A percentile compares a stretch with the other conserved stretches of the same genome.
Conservation (phyloP, 768 basidiomycete species). For the Mrakia blollopis region DNA sequence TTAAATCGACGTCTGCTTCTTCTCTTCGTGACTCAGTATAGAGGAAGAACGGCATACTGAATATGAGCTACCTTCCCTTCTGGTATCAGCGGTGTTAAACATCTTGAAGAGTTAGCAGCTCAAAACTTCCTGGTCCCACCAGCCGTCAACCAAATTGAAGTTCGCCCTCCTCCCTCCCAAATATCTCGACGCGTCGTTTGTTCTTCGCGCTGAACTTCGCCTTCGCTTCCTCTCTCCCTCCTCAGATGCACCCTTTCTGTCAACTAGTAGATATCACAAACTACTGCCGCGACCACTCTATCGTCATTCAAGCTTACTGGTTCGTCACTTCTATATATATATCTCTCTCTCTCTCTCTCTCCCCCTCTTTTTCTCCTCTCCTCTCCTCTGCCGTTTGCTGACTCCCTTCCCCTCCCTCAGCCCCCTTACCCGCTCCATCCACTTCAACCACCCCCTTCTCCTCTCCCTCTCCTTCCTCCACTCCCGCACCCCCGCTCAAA, state of each 20-base stretch:
- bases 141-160: constrained; percentile 32
- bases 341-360: background rate
- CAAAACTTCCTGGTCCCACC: background rate
- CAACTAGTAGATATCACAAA: constrained; percentile 72
- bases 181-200: background rate
- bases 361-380: background rate
- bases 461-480: background rate
- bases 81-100: constrained; percentile 18
- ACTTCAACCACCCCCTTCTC: constrained; percentile 7
- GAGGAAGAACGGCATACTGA: too few relatives aligned
- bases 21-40: too few relatives aligned
- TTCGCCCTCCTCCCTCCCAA: background rate
- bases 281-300: constrained; percentile 60
- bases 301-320: constrained; percentile 52
- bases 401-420: background rate
- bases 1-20: too few relatives aligned
- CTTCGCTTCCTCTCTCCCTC: background rate
- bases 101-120: constrained; percentile 24
- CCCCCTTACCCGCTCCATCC: constrained; percentile 18
- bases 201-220: background rate
- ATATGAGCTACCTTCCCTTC: too few relatives aligned
- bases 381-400: background rate
- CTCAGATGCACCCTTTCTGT: constrained; percentile 51
- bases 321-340: too few relatives aligned
- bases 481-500: constrained; percentile 44